Conservation (phyloP, 129 eudicot species). For the Pulicaria dysenterica region DNA sequence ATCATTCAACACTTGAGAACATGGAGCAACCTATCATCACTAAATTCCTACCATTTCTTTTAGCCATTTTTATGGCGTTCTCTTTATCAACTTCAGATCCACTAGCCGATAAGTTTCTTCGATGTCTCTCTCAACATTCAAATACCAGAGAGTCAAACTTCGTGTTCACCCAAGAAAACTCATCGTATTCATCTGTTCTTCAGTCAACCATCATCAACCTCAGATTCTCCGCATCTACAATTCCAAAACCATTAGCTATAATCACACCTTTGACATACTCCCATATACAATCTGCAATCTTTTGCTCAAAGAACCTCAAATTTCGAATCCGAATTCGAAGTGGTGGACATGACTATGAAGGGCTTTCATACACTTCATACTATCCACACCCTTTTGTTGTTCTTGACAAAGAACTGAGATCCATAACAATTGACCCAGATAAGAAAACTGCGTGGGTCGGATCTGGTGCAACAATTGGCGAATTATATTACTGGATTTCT, state of each 20-base stretch:
- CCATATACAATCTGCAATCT: conserved; percentile 15
- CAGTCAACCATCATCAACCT: conserved; percentile 28
- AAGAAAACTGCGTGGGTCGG: conserved; percentile 3
- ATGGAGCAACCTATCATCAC: background rate
- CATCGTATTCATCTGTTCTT: conserved; percentile 19
- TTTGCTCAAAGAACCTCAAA: conserved; percentile 4
- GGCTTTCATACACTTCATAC: conserved; percentile 24
- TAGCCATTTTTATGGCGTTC: background rate
- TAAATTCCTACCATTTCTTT: background rate
- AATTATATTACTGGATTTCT: conserved; percentile 7
- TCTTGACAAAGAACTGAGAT: background rate
- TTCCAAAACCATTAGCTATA: conserved; percentile 18
- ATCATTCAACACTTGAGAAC: background rate
- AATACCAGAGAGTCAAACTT: background rate
- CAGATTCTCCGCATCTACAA: conserved; percentile 16
- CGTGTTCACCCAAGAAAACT: conserved; percentile 16
- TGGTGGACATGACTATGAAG: conserved; percentile 30
- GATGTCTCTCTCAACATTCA: conserved; percentile 10
- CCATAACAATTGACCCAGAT: background rate
- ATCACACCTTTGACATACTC: conserved; percentile 28
- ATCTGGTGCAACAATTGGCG: conserved; percentile 7
- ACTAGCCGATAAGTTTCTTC: conserved; percentile 14
- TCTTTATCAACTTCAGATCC: conserved; percentile 16
- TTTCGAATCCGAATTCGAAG: conserved; percentile 25
- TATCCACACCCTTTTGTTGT: conserved; percentile 23